These are phyloP conservation scores for Thalassiosira tumida DNA, from an alignment of 352 stramenopile species.

Conservation along the genomic window DNA sequence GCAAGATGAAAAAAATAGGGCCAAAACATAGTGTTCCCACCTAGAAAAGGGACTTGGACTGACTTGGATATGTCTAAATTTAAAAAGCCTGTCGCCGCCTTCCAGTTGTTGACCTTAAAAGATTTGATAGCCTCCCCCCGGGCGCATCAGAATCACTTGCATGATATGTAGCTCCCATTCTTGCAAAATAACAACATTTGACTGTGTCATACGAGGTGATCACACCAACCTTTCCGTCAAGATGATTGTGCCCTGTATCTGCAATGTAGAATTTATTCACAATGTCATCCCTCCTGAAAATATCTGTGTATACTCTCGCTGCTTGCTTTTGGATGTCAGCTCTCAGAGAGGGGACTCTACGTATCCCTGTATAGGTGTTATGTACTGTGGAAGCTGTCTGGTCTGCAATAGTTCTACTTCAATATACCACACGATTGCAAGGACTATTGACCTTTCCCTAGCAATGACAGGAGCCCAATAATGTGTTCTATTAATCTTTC, in stretches of 20 bases:
- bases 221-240: not conserved
- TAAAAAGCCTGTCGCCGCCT: not conserved
- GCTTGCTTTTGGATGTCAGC: not conserved
- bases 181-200: too few species aligned
- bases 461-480: not conserved
- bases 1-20: not conserved
- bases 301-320: not conserved
- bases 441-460: not conserved
- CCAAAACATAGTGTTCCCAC: not conserved
- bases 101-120: not conserved
- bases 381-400: not conserved
- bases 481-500: too few species aligned
- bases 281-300: not conserved
- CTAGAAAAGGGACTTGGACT: not conserved
- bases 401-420: not conserved
- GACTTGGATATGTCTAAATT: not conserved
- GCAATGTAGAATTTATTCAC: not conserved
- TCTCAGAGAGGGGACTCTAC: not conserved
- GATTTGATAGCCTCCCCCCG: not conserved
- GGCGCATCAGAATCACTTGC: too few species aligned
- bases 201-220: not conserved
- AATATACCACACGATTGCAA: not conserved
- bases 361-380: not conserved
- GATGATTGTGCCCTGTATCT: not conserved
- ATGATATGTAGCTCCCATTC: too few species aligned